Evolutionary conservation across 129 eudicot genomes (phyloP).

Genomic region (Tanacetum coccineum): DNA sequence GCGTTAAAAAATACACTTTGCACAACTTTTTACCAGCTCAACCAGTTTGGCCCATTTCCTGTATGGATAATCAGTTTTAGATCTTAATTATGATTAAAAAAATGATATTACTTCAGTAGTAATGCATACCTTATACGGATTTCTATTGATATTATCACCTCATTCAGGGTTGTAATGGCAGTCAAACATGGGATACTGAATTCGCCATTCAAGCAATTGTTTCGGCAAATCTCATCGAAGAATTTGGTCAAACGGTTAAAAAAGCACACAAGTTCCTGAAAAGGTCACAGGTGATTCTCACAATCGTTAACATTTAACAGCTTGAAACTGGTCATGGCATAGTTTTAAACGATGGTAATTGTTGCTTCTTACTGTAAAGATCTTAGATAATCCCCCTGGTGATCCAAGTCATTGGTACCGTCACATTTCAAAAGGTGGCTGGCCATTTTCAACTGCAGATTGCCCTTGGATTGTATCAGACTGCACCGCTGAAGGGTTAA

Average conservation of each 20-base stretch:
- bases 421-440: slow-evolving; percentile 94
- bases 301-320: not conserved
- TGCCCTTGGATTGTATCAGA: slow-evolving; percentile 98
- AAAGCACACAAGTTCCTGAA: slow-evolving; percentile 70
- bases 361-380: slow-evolving; percentile 37
- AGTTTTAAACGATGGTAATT: not conserved
- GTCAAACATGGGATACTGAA: slow-evolving; percentile 87
- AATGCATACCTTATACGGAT: no score
- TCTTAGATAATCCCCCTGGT: slow-evolving; percentile 72
- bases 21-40: no score
- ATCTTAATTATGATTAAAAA: no score
- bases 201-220: slow-evolving; percentile 82
- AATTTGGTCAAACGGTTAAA: slow-evolving; percentile 60
- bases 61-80: no score
- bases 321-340: not conserved
- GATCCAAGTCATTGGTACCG: slow-evolving; percentile 78
- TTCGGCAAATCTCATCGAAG: slow-evolving; percentile 63
- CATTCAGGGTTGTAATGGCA: slow-evolving; percentile 91
- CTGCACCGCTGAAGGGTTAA: slow-evolving; percentile 92
- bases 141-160: not conserved
- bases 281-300: slow-evolving; percentile 61
- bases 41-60: no score
- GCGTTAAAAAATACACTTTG: not conserved
- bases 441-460: slow-evolving; percentile 97
- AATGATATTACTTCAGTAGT: no score